Evolutionary conservation across 2,329 filamentous ascomycete species (phyloP), one percentile per base, ranked within the genome.

Genomic region (Oidium heveae): DNA sequence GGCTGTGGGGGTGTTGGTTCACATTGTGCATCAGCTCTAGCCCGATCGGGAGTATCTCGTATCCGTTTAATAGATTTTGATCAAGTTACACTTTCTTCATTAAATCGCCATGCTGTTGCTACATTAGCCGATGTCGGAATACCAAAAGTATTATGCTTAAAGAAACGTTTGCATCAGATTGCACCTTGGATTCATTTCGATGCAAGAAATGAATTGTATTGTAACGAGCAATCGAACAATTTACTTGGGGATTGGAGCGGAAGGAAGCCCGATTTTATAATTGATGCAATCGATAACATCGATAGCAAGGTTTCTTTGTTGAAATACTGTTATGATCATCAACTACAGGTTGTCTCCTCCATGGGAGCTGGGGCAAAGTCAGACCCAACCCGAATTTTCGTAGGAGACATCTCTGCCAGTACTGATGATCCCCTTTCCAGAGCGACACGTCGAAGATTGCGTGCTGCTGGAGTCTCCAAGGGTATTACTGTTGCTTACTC

Each of bases 201-300:
- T 65, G 76, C 87, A 63, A 74, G 79, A 13, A 85, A 86, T 62
- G 83, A 94, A 65, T 80, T 96, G 52, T 95, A 93, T 66, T 79
- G 79, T 57, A 79, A 74, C 50, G 66, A 71, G 16, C 79, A 72
- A 10, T 87, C 87, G 0, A 74, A 75, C 7, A 65, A 69, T 12
- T 70, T 95, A 58, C 70, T 98, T 44, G 77, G 70, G 0, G 71
- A 77, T 0, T 87, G 86, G 80, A 71, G 74, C 36, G 78, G 72
- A 16, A 76, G 74, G 44, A 74, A 74, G 61, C 87, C 88, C 1
- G 82, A 89, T 62, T 98, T 82, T 63, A 79, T 98, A n/a, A 78
- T 98, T 37, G 91, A 98, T 68, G 93, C 89, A 22, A 98, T 98
- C 60, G 91, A 98, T 68, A 96, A 98, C 65, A 96, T 98, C 58